phyloP scores from a whole-genome alignment of 163 green algal species.

The Scenedesmus sp. region DNA sequence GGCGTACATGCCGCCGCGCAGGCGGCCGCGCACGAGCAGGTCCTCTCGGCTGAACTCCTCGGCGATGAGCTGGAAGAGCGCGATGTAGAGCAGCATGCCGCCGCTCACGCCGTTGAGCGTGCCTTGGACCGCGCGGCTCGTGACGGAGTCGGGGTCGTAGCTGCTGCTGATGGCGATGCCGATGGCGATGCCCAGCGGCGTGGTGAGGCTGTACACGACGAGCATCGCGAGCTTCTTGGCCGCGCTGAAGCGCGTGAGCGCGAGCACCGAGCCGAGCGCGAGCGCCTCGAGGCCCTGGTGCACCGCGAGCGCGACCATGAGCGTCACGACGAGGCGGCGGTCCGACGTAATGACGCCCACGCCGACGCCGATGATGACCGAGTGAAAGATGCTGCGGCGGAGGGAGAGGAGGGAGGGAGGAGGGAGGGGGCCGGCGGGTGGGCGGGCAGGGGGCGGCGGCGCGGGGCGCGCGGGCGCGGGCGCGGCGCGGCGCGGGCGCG shows the following conservation, averaged over 20 bases:
- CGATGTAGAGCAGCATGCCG: slow-evolving; percentile 69
- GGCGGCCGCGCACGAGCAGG: not conserved
- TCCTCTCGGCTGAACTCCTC: slow-evolving; percentile 52
- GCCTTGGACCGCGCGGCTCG: slow-evolving; percentile 50
- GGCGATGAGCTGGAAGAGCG: slow-evolving; percentile 53
- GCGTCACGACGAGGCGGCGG: slow-evolving; percentile 6
- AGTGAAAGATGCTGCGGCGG: slow-evolving; percentile 44
- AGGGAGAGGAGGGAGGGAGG: too few relatives aligned
- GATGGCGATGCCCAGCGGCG: slow-evolving; percentile 52
- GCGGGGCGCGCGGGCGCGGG: too few relatives aligned
- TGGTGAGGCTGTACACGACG: slow-evolving; percentile 51
- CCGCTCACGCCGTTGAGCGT: slow-evolving; percentile 55
- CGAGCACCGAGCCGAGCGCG: slow-evolving; percentile 49
- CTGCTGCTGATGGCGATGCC: slow-evolving; percentile 47
- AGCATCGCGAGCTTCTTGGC: slow-evolving; percentile 49
- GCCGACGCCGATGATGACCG: slow-evolving; percentile 57
- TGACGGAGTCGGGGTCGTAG: slow-evolving; percentile 49
- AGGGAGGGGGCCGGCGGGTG: too few relatives aligned
- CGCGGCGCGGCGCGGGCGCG: too few relatives aligned
- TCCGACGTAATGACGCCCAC: slow-evolving; percentile 45
- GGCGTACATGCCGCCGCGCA: not conserved
- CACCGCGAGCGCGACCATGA: slow-evolving; percentile 42
- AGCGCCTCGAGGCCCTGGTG: slow-evolving; percentile 55
- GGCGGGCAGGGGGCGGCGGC: too few relatives aligned
- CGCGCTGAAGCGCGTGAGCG: slow-evolving; percentile 43